Conservation (phyloP, 306 rosid genomes). For the Oxytropis ochrocephala region DNA sequence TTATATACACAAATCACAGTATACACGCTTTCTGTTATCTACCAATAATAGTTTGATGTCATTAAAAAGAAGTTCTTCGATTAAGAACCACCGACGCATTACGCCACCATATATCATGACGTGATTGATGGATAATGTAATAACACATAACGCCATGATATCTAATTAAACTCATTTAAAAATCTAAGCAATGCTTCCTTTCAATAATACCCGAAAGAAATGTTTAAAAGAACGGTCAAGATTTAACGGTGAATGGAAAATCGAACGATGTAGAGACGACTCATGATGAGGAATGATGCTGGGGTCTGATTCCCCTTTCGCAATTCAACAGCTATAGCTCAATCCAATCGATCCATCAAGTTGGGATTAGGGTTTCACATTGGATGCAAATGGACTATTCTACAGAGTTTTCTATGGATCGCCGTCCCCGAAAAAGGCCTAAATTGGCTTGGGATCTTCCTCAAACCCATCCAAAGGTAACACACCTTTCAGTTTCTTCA, state of each 20-base stretch:
- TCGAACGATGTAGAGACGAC: not conserved
- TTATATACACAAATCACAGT: no score
- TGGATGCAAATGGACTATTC: not conserved
- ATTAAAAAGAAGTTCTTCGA: no score
- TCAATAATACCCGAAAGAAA: no score
- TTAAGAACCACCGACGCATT: no score
- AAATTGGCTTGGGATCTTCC: constrained; percentile 1
- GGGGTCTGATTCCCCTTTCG: not conserved
- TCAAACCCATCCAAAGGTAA: constrained; percentile 7
- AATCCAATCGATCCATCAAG: not conserved
- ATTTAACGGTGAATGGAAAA: not conserved
- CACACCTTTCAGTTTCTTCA: not conserved
- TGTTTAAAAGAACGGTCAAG: not conserved
- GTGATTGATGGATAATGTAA: no score
- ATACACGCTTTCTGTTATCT: no score
- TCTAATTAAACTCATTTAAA: no score
- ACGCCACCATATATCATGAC: no score
- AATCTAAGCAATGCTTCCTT: no score
- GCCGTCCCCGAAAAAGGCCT: not conserved
- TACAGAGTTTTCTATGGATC: not conserved
- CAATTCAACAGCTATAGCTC: not conserved
- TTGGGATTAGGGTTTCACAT: constrained; percentile 10
- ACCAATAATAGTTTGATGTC: no score
- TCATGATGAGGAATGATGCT: not conserved
- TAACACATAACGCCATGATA: no score